Base-by-base conservation (phyloP, 169 alveolate genomes). In the Plasmodium knowlesi region DNA sequence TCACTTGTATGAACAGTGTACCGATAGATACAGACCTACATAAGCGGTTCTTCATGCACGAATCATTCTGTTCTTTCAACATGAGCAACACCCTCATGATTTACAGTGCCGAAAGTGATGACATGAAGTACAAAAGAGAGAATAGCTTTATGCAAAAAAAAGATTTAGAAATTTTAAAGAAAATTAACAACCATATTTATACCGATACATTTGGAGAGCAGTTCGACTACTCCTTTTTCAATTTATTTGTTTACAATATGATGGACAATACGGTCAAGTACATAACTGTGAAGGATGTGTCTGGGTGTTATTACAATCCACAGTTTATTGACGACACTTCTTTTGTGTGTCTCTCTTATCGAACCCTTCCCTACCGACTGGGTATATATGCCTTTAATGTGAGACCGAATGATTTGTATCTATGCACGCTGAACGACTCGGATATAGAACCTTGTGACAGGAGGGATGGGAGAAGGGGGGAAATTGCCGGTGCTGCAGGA, bases 291-390 rank as follows among this genome's bases (percentile, higher is more conserved):
- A 82, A 82, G 57, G 92, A 91, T 57, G 46, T 91, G 1, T 28
- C 95, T 12, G 46, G 86, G 53, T 80, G 91, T 70, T 91, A 81
- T 82, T 91, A 91, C 12, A 81, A 12, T 22, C 95, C 95, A 3
- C 84, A 91, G n/a, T 91, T 91, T 91, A 91, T 91, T 43, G 95
- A 91, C 10, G 90, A 91, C 19, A 91, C 84, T 10, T 91, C 95
- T 50, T 91, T 91, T 82, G 85, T 91, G 46, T 91, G 95, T 10
- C 83, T 91, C 8, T 61, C 95, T 0, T 82, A 82, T 41, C 46
- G 82, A 57, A 91, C 92, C 1, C 54, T 73, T 22, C 95, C 95
- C 1, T 91, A 70, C 39, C 46, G 95, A 72, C 43, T 91, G 25
- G 95, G 95, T 0, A 80, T 91, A 9, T 82, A 81, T 16, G 95